Evolutionary conservation across 2,329 filamentous ascomycete genomes (phyloP).

Genomic region (Calonectria hongkongensis): DNA sequence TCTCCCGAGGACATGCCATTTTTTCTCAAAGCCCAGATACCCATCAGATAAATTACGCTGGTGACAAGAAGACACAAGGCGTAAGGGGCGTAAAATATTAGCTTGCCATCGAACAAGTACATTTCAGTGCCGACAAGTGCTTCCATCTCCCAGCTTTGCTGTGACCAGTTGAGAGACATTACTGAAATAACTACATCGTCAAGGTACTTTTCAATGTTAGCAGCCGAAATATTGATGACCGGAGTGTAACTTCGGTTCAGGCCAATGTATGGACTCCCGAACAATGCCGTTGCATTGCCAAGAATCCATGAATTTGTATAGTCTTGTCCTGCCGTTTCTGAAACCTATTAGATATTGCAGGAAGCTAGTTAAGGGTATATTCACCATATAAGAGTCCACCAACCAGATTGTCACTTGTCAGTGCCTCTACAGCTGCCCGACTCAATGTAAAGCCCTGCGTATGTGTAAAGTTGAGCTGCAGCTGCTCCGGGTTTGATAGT

Average conservation of each 20-base stretch:
- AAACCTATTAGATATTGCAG: not conserved
- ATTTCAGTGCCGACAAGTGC: not conserved
- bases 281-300: not conserved
- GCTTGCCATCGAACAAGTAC: not conserved
- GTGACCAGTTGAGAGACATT: not conserved
- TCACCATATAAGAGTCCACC: not conserved
- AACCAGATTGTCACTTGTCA: not conserved
- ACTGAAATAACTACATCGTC: not conserved
- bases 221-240: not conserved
- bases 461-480: not conserved
- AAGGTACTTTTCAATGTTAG: not conserved
- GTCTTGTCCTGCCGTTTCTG: not conserved
- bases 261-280: conserved; percentile 11
- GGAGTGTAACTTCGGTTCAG: not conserved
- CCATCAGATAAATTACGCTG: not conserved
- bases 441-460: not conserved
- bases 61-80: not conserved
- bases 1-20: not conserved
- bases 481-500: not conserved
- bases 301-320: not conserved
- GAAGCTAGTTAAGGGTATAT: not conserved
- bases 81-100: conserved; percentile 1
- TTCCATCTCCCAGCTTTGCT: not conserved
- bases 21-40: not conserved
- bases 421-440: not conserved